Evolutionary conservation across 228 moss, liverwort and hornwort genomes (phyloP).

Genomic region (Sphagnum magellanicum): DNA sequence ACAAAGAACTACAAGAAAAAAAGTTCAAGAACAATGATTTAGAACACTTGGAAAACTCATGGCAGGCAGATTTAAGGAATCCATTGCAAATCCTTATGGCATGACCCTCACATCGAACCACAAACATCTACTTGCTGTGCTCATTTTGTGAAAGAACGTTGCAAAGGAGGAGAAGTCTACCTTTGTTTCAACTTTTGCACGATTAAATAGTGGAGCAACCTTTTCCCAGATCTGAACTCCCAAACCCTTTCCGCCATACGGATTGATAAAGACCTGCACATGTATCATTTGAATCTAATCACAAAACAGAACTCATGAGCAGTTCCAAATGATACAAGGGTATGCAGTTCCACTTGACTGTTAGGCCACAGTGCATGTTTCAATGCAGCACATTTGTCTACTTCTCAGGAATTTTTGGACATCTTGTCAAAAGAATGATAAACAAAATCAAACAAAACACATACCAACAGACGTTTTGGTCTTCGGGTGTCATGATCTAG

Average conservation of each 20-base stretch:
- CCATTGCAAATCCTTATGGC: not conserved
- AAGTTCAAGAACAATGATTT: not conserved
- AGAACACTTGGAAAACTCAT: not conserved
- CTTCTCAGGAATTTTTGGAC: not conserved
- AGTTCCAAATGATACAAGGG: too few species aligned
- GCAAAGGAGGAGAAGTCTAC: constrained; percentile 14
- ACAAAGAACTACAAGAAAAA: not conserved
- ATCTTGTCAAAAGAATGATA: not conserved
- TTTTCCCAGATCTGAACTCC: constrained; percentile 60
- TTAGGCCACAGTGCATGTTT: not conserved
- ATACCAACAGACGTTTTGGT: constrained; percentile 69
- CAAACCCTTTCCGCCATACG: constrained; percentile 72
- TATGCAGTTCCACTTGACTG: not conserved
- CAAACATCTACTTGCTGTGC: not conserved
- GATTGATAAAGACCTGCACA: constrained; percentile 84
- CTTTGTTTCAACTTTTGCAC: constrained; percentile 62
- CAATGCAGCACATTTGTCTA: too few species aligned
- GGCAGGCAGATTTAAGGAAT: not conserved
- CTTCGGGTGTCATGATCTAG: constrained; percentile 37
- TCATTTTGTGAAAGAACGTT: not conserved
- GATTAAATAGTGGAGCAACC: constrained; percentile 65
- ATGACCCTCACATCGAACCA: not conserved
- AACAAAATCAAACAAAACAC: constrained; percentile 4
- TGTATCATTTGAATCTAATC: not conserved
- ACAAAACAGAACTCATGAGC: too few species aligned